These are phyloP conservation scores for Penicillium paradoxum DNA, from an alignment of 495 filamentous ascomycete genomes.

Conservation along the genomic window DNA sequence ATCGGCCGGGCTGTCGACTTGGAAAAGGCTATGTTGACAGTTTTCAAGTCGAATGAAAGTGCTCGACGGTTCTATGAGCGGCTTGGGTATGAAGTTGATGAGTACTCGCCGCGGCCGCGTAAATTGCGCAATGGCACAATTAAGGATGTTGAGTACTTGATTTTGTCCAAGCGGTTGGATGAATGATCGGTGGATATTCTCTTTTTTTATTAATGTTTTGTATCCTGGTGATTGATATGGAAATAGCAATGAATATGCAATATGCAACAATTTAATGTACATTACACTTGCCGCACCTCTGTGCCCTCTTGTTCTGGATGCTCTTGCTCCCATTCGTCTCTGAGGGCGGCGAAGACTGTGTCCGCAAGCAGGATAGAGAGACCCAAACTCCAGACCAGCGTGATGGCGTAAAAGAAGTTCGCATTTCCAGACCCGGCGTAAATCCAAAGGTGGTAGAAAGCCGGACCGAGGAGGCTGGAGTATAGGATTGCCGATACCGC, in stretches of 20 bases:
- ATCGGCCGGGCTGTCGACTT: conserved; percentile 44
- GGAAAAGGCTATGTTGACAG: conserved; percentile 79
- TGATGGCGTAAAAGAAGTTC: conserved; percentile 99
- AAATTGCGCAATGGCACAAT: conserved; percentile 59
- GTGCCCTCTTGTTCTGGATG: conserved; percentile 83
- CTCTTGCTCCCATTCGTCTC: conserved; percentile 94
- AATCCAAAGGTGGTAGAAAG: conserved; percentile 97
- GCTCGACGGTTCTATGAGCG: conserved; percentile 63
- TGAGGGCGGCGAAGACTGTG: conserved; percentile 75
- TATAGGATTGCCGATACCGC: conserved; percentile 77
- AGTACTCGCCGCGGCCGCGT: conserved; percentile 58
- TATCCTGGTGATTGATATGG: background rate
- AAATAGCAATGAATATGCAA: background rate
- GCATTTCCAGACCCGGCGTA: conserved; percentile 97
- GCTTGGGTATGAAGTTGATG: conserved; percentile 63
- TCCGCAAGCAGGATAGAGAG: conserved; percentile 78
- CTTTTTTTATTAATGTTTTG: background rate
- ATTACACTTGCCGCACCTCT: conserved; percentile 78
- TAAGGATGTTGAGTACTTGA: conserved; percentile 62
- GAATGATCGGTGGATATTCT: conserved; percentile 1
- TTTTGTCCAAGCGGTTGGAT: conserved; percentile 59
- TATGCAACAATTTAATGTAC: conserved; percentile 8
- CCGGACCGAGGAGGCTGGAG: conserved; percentile 80
- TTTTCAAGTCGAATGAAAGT: conserved; percentile 61
- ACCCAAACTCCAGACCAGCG: conserved; percentile 91